These are phyloP conservation scores for Corchorus olitorius DNA, from an alignment of 345 rosid species.

Conservation along the genomic window DNA sequence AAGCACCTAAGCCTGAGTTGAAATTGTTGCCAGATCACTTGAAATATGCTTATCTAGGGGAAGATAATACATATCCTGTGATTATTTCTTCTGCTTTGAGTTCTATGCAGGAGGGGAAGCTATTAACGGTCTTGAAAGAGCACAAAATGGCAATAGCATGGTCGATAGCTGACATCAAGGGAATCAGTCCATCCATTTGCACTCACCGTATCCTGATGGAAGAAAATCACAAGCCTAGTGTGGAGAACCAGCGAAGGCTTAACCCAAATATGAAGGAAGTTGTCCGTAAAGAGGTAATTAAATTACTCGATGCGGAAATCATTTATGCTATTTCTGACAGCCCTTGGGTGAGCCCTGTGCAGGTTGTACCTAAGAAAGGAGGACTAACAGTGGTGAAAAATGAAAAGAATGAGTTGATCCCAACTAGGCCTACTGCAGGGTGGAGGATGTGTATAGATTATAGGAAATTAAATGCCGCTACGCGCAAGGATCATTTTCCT, in stretches of 20 bases:
- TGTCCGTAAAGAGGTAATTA: background rate
- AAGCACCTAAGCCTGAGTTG: background rate
- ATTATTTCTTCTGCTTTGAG: background rate
- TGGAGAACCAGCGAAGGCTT: background rate
- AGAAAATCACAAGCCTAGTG: background rate
- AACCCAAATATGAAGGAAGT: background rate
- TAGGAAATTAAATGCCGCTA: too few relatives aligned
- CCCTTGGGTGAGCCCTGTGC: too few relatives aligned
- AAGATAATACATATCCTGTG: background rate
- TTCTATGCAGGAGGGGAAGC: background rate
- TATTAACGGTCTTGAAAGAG: too few relatives aligned
- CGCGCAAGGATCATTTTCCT: too few relatives aligned
- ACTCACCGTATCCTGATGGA: background rate
- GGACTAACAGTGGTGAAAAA: background rate
- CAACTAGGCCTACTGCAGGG: background rate
- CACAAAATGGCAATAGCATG: background rate
- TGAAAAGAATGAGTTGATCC: background rate
- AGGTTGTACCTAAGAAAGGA: too few relatives aligned
- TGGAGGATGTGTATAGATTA: background rate
- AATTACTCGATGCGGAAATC: background rate
- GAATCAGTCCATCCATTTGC: background rate
- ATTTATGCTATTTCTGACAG: background rate
- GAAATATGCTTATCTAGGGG: background rate
- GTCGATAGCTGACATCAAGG: background rate
- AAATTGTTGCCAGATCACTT: background rate